Percentiles rank a stretch among this genome's conserved stretches.
Conservation (phyloP, 2,329 filamentous ascomycete genomes). For the Penicillium decumbens region DNA sequence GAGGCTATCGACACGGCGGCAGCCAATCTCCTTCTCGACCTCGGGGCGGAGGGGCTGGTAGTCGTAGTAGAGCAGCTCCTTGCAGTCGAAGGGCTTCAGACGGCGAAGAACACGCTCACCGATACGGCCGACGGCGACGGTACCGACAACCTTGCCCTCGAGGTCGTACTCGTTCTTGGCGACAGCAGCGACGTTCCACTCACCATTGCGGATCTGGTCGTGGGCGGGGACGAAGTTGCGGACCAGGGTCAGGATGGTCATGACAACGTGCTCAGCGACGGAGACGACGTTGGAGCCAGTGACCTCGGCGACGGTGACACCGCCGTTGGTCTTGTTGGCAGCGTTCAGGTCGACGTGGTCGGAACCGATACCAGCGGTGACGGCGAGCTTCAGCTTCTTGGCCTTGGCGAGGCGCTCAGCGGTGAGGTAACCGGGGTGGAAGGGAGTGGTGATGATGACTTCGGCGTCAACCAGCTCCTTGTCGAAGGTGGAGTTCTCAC, state of each 20-base stretch:
- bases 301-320: conserved; percentile 94
- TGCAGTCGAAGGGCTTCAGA: conserved; percentile 97
- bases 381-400: conserved; percentile 96
- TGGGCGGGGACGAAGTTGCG: conserved; percentile 98
- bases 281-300: conserved; percentile 98
- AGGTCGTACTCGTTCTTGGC: conserved; percentile 99
- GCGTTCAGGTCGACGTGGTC: conserved; percentile 97
- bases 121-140: conserved; percentile 94
- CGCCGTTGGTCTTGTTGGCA: conserved; percentile 97
- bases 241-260: conserved; percentile 94
- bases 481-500: conserved; percentile 87
- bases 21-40: conserved; percentile 92
- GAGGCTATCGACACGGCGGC: conserved; percentile 77
- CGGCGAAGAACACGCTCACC: conserved; percentile 95
- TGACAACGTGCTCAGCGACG: conserved; percentile 97
- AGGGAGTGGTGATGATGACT: conserved; percentile 98
- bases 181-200: conserved; percentile 92
- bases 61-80: conserved; percentile 98
- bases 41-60: conserved; percentile 90
- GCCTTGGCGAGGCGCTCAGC: conserved; percentile 94
- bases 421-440: conserved; percentile 97
- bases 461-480: conserved; percentile 94
- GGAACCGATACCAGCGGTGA: conserved; percentile 96
- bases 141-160: conserved; percentile 95
- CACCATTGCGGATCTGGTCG: conserved; percentile 81